Evolutionary conservation across 73 alveolate species (phyloP).

Genomic region (Symbiodinium natans): DNA sequence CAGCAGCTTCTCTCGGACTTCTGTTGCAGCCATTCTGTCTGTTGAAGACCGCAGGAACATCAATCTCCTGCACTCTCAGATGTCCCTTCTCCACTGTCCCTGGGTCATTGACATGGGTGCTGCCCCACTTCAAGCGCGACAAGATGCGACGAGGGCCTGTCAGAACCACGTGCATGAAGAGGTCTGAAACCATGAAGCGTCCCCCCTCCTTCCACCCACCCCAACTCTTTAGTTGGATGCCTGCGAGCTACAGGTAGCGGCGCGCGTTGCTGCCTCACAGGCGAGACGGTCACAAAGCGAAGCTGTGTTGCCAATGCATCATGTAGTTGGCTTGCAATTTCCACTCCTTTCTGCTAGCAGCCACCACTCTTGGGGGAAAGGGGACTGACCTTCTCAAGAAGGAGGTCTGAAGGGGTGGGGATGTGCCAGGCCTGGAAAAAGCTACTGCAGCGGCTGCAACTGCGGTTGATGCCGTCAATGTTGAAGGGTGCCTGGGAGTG

Average conservation of each 20-base stretch:
- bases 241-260: background rate
- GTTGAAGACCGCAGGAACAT: background rate
- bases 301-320: too few relatives aligned
- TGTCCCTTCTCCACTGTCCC: too few relatives aligned
- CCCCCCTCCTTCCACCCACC: background rate
- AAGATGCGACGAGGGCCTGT: too few relatives aligned
- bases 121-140: too few relatives aligned
- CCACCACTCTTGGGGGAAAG: background rate
- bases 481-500: background rate
- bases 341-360: too few relatives aligned
- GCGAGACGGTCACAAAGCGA: too few relatives aligned
- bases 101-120: too few relatives aligned
- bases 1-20: background rate
- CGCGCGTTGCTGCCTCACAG: slow-evolving; percentile 3
- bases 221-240: background rate
- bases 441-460: background rate
- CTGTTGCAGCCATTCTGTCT: background rate
- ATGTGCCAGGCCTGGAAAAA: background rate
- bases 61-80: background rate
- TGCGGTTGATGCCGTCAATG: background rate
- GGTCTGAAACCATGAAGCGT: background rate
- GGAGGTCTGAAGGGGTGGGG: too few relatives aligned
- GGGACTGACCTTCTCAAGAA: background rate
- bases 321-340: too few relatives aligned
- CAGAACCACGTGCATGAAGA: too few relatives aligned